Conservation (phyloP, 2,329 filamentous ascomycete species). For the Rutstroemia sp. region DNA sequence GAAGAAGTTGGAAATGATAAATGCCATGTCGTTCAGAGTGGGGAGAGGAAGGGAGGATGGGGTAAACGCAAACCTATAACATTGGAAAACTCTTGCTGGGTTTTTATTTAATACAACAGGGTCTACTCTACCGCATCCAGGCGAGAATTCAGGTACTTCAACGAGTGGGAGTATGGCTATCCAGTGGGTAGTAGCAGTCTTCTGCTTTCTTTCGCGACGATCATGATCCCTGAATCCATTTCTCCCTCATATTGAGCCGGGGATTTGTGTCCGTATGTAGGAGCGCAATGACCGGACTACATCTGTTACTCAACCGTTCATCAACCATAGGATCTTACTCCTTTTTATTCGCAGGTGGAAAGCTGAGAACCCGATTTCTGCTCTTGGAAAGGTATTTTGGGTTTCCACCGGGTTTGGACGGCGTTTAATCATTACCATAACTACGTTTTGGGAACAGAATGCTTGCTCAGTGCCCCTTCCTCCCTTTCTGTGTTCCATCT, state of each 20-base stretch:
- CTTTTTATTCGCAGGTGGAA: constrained; percentile 56
- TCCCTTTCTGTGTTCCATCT: neutral
- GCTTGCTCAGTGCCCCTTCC: constrained; percentile 46
- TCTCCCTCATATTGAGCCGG: constrained; percentile 14
- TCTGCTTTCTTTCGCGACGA: constrained; percentile 41
- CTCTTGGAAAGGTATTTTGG: constrained; percentile 61
- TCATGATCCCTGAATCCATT: constrained; percentile 45
- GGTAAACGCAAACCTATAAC: too few species aligned
- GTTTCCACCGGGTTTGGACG: constrained; percentile 66
- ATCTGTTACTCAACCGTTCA: constrained; percentile 30
- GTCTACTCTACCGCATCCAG: constrained; percentile 43
- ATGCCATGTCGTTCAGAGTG: too few species aligned
- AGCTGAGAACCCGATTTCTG: constrained; percentile 65
- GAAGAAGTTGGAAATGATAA: too few species aligned
- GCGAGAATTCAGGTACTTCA: constrained; percentile 46
- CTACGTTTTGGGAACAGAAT: constrained; percentile 60
- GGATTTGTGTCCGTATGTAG: neutral
- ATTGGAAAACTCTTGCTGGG: too few species aligned
- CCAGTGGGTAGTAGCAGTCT: constrained; percentile 37
- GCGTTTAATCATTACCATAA: constrained; percentile 78
- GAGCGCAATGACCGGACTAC: constrained; percentile 5
- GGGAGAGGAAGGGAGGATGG: too few species aligned
- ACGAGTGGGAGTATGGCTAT: constrained; percentile 48
- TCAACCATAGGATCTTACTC: constrained; percentile 34
- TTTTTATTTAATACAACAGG: too few species aligned